A percentile compares a stretch with the other conserved stretches of the same genome.
phyloP scores from a whole-genome alignment of 169 alveolate species.

The Theileria luwenshuni region DNA sequence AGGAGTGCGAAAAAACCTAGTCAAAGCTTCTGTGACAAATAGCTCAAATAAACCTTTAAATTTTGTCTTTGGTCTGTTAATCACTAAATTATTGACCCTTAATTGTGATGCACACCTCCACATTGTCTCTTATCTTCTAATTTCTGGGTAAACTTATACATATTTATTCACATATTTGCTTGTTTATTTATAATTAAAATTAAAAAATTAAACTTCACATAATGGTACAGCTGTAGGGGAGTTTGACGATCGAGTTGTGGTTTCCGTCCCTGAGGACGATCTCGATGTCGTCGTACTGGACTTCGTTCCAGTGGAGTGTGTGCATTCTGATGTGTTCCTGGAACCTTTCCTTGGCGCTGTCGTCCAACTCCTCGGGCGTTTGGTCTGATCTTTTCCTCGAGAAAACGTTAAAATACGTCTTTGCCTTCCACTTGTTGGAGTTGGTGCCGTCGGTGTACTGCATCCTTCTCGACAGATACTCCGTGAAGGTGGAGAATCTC shows the following conservation, averaged over 20 bases:
- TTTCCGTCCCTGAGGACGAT: conserved; percentile 53
- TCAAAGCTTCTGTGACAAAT: not conserved
- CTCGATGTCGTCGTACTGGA: conserved; percentile 65
- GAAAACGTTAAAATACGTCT: conserved; percentile 30
- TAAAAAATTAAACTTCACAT: conserved; percentile 24
- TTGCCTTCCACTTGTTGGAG: conserved; percentile 24
- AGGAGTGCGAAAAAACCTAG: conserved; percentile 40
- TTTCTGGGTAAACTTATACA: no score
- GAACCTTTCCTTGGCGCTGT: conserved; percentile 48
- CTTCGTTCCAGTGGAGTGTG: conserved; percentile 66
- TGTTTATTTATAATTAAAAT: no score
- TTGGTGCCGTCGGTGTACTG: not conserved
- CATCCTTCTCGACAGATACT: conserved; percentile 32
- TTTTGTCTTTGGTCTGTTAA: no score
- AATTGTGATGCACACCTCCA: no score
- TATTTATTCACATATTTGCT: no score
- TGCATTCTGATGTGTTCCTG: conserved; percentile 55
- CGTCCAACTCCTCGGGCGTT: conserved; percentile 25
- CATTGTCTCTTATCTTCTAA: no score
- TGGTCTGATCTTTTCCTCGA: not conserved
- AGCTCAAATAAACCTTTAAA: no score
- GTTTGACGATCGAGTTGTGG: conserved; percentile 40
- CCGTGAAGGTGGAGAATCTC: conserved; percentile 36
- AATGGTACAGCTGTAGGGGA: conserved; percentile 66
- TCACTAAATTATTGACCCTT: no score